phyloP scores from a whole-genome alignment of 306 rosid genomes.

The Albizia julibrissin region DNA sequence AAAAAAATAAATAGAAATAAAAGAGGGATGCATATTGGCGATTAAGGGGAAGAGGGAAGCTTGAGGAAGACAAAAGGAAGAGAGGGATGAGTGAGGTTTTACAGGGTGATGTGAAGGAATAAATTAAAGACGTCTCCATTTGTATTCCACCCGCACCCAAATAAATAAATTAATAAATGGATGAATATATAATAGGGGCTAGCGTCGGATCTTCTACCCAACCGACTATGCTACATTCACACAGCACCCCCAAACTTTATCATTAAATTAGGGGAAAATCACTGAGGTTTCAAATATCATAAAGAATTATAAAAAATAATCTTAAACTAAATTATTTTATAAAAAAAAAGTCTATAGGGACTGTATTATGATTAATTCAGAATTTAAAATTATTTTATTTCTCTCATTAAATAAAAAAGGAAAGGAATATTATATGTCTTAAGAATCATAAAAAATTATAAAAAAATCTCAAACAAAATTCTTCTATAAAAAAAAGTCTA shows the following conservation, averaged over 20 bases:
- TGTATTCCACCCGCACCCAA: conserved; percentile 43
- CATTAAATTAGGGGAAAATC: too few relatives aligned
- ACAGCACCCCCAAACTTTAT: background rate
- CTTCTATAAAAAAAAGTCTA: too few relatives aligned
- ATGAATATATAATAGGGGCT: background rate
- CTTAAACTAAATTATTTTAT: too few relatives aligned
- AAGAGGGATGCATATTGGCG: conserved; percentile 22
- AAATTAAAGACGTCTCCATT: conserved; percentile 47
- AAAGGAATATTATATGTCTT: too few relatives aligned
- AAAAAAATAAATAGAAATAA: background rate
- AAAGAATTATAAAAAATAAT: too few relatives aligned
- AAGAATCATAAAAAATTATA: too few relatives aligned
- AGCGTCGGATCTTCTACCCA: conserved; percentile 54
- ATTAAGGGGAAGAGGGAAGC: conserved; percentile 52
- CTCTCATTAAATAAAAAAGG: too few relatives aligned
- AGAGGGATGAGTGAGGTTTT: conserved; percentile 27
- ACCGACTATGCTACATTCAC: conserved; percentile 5
- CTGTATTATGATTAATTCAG: too few relatives aligned
- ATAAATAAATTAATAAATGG: conserved; percentile 21
- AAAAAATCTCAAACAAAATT: too few relatives aligned
- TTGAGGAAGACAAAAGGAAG: conserved; percentile 62
- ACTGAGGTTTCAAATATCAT: too few relatives aligned
- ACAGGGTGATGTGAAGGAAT: conserved; percentile 20
- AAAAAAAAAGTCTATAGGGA: too few relatives aligned
- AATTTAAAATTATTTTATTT: too few relatives aligned